Evolutionary conservation across 164 flowering plant species (phyloP).

Genomic region (Tinospora cordifolia): DNA sequence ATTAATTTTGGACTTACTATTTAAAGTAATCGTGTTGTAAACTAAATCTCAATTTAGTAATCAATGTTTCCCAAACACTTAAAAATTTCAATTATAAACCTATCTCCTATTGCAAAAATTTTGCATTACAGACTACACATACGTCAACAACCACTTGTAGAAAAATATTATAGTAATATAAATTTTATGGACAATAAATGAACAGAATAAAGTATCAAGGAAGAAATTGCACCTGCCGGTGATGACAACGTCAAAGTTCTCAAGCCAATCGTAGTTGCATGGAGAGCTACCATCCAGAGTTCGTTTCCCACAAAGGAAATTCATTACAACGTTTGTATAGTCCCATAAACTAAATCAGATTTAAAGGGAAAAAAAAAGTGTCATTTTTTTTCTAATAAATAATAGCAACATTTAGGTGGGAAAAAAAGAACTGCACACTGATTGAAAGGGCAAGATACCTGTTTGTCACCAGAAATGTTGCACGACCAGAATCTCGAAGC

Average conservation of each 20-base stretch:
- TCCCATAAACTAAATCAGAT: slow-evolving; percentile 85
- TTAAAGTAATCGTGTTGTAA: no score
- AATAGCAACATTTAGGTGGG: not conserved
- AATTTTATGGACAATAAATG: not conserved
- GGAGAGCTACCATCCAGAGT: slow-evolving; percentile 25
- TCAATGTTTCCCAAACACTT: no score
- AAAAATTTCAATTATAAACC: no score
- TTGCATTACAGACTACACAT: no score
- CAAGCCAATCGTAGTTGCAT: slow-evolving; percentile 75
- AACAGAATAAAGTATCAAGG: not conserved
- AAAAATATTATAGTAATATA: not conserved
- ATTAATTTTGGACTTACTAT: no score
- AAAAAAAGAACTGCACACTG: not conserved
- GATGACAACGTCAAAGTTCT: slow-evolving; percentile 83
- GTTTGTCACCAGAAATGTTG: slow-evolving; percentile 90
- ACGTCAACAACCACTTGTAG: no score
- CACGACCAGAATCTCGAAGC: slow-evolving; percentile 84
- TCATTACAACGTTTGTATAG: slow-evolving; percentile 92
- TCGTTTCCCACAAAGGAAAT: slow-evolving; percentile 61
- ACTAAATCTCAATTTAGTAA: no score
- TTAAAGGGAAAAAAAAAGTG: not conserved
- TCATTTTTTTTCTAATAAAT: not conserved
- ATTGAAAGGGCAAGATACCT: slow-evolving; percentile 40
- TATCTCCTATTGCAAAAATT: no score
- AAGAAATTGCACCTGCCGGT: slow-evolving; percentile 78